Base-by-base conservation (phyloP, 2,329 filamentous ascomycete genomes). In the Colletotrichum sp. region DNA sequence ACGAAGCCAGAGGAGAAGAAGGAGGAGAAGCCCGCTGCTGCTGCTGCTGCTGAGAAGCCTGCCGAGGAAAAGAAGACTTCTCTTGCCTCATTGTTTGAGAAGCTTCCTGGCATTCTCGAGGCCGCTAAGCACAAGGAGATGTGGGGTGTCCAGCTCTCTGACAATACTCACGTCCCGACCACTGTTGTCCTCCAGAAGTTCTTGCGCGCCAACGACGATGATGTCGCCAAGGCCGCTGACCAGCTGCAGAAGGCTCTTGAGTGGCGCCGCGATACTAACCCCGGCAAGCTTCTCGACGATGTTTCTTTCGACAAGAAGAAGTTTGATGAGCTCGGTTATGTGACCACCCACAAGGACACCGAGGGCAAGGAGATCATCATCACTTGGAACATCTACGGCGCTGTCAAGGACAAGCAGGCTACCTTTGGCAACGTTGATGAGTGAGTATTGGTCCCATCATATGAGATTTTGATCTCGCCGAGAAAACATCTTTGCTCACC, bases 361-460 rank as follows among this genome's bases (percentile, higher is more conserved):
- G 89, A 88, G 67, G 85, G 86, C 75, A 88, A 91, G 80, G 91
- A 93, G 83, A 89, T 80, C 22, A 83, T 98, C 72, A 93, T 96
- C 65, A 97, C 95, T 3, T 98, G 96, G 94, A 98, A 98, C 84
- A 93, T 98, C 81, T 98, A 99, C 82, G 96, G 96, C 16, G 92
- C 92, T 48, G 95, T 96, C 77, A 97, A 97, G 89, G 91, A 95
- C 80, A 92, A 94, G 80, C 92, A 95, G 77, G 91, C 94, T 78
- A 98, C 95, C 0, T 98, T 98, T 87, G 95, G 94, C 6, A 90
- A 97, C 81, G 86, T 96, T 8, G 89, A 96, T 30, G 94, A 94
- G 95, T 98, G 86, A 84, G 93, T 89, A 15, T 13, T 24, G 24
- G 7, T 30, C 24, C 7, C n/a, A 28, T 18, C 26, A 13, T 9